Conservation (phyloP, 805 yeast species). For the Candida morakotiae region DNA sequence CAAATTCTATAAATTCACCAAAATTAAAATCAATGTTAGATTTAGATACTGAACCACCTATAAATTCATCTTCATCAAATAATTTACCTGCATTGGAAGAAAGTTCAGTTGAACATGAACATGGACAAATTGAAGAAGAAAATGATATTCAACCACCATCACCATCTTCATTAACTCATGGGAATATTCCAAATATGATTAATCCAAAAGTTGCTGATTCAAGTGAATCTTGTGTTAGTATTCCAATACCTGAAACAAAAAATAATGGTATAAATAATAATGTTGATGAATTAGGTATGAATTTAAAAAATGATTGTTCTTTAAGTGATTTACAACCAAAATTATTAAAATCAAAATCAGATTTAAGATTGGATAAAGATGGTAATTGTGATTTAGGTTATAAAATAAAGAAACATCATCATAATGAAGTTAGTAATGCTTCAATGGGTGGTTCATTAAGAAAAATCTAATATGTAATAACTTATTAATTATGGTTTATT, state of each 20-base stretch:
- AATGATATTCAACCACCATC: background rate
- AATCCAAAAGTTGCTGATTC: background rate
- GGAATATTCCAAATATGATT: background rate
- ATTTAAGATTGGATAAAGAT: constrained; percentile 18
- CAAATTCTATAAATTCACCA: constrained; percentile 14
- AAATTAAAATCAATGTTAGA: constrained; percentile 24
- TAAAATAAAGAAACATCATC: constrained; percentile 39
- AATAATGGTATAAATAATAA: background rate
- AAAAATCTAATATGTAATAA: background rate
- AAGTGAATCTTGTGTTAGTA: constrained; percentile 1
- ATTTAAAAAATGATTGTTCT: constrained; percentile 6
- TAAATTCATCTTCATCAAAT: background rate
- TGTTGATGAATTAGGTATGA: background rate
- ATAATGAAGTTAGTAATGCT: constrained; percentile 32
- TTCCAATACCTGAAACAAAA: background rate
- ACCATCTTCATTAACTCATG: constrained; percentile 8
- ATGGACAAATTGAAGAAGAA: background rate
- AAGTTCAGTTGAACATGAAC: constrained; percentile 4
- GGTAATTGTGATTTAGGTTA: constrained; percentile 41
- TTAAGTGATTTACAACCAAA: constrained; percentile 6
- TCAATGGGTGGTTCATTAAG: constrained; percentile 4
- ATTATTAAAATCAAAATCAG: constrained; percentile 7
- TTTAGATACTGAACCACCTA: background rate
- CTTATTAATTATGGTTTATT: constrained; percentile 1
- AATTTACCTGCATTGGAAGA: constrained; percentile 11